These are phyloP conservation scores for Pseudonectria foliicola DNA, from an alignment of 2,329 filamentous ascomycete genomes.

Conservation along the genomic window DNA sequence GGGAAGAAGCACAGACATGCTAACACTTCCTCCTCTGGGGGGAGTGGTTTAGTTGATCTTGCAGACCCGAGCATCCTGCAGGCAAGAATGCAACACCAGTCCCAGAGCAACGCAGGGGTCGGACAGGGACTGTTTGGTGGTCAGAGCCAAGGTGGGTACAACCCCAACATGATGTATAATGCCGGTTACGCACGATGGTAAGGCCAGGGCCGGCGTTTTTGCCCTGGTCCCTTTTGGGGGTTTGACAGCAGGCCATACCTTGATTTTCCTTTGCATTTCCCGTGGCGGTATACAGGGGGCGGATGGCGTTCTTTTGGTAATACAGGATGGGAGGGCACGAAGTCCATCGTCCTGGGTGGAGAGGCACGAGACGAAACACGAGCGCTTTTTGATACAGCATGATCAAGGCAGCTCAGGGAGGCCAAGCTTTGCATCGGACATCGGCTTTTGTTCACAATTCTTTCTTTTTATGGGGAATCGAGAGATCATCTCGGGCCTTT, in stretches of 20 bases:
- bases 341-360: constrained; percentile 18
- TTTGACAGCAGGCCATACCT: constrained; percentile 7
- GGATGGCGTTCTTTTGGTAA: constrained; percentile 24
- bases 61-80: constrained; percentile 99
- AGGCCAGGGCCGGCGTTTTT: constrained; percentile 10
- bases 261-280: constrained; percentile 13
- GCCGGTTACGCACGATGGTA: constrained; percentile 65
- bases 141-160: constrained; percentile 93
- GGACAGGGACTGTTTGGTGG: constrained; percentile 86
- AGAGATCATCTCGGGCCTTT: constrained; percentile 16
- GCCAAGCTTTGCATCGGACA: constrained; percentile 25
- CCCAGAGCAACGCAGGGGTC: constrained; percentile 73
- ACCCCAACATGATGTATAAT: constrained; percentile 76
- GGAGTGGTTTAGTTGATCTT: constrained; percentile 99
- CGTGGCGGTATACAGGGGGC: constrained; percentile 12
- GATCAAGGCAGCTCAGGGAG: constrained; percentile 21
- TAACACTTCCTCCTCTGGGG: constrained; percentile 99
- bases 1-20: constrained; percentile 99
- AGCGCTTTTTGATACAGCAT: constrained; percentile 26
- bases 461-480: constrained; percentile 18
- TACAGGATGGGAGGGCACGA: constrained; percentile 13
- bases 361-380: constrained; percentile 18
- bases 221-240: not conserved
- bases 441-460: constrained; percentile 23
- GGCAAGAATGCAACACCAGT: constrained; percentile 88